Base-by-base conservation (phyloP, 2,329 filamentous ascomycete species). In the Trichoderma koningiopsis region DNA sequence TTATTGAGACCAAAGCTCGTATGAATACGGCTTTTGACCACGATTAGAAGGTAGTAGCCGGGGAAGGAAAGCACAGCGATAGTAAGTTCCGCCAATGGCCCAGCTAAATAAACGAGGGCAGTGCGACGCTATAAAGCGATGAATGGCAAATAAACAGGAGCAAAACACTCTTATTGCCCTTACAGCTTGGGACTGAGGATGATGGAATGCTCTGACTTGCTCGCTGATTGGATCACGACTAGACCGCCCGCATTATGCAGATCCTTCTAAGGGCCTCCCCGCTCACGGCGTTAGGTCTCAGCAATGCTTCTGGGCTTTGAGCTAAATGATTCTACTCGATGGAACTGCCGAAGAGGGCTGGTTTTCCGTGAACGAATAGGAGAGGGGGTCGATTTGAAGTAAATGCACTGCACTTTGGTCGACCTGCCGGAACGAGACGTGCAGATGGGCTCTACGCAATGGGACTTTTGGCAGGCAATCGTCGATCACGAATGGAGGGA, bases 1-100 rank as follows among this genome's bases (percentile, higher is more conserved):
- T 52, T 59, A 33, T 33, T 47, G 35, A 14, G 33, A 52, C 52
- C 29, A 22, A 49, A 52, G 40, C 29, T 24, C 40, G 10, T 59
- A 49, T 24, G 37, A 67, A 43, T 52, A 37, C 27, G 19, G 33
- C 31, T 31, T 37, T 49, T 58, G 6, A 22, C 64, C 43, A 27
- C 53, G 64, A 49, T 52, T 67, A 67, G 64, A 67, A 67, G 64
- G 64, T 67, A 52, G 64, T 59, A 67, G 40, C 40, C 64, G 55
- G 27, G 55, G 22, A 16, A 31, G 37, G 29, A 24, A 47, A 59
- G 4, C 37, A 24, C n/a, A 59, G 55, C 24, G 55, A 57, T 52
- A 59, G 49, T 40, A 52, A 37, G 31, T 58, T 24, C 55, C 62
- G 14, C 64, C 64, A 67, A 67, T 67, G 10, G 11, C 16, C 29